Evolutionary conservation across 306 rosid genomes (phyloP), one percentile per base, ranked within the genome.

Genomic region (Casuarina glauca): DNA sequence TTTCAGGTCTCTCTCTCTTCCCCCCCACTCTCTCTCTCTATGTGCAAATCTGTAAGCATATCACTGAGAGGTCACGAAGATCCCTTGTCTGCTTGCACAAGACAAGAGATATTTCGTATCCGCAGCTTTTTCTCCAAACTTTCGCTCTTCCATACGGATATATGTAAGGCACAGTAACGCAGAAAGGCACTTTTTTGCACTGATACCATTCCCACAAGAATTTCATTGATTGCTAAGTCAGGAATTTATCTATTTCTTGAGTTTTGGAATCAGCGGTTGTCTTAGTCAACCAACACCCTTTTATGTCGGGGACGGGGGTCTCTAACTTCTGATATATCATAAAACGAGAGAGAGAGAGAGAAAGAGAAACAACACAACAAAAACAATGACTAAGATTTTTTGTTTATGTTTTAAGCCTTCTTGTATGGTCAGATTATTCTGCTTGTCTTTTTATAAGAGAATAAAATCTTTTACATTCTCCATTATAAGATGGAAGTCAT

Each of bases 51-150:
- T 48, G 72, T 20, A 52, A 66, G 53, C 49, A 43, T n/a, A 69
- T 62, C 69, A 74, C 45, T 45, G 50, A 39, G 64, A 52, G 16
- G 57, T 45, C 61, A 48, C 48, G 69, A 68, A 77, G 76, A 75
- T 80, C 76, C 84, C 73, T 74, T 80, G 79, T 75, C 84, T 49
- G 71, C 80, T 58, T 62, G 20, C 79, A 80, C 66, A 80, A 46
- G 76, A 48, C 83, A 60, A 80, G 41, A 68, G 71, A 55, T 46
- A 67, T 43, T 58, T 74, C 83, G 64, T 53, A 63, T 63, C 42
- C 46, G 75, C 70, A 57, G 68, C 60, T 73, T 62, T 36, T 6
- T 48, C 17, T 51, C 83, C 74, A 66, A 45, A 61, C 69, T 67
- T 70, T 67, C 79, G 36, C 20, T 79, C 78, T 74, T 58, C 53